phyloP scores from a whole-genome alignment of 352 stramenopile genomes.

The Pythium diclinum region DNA sequence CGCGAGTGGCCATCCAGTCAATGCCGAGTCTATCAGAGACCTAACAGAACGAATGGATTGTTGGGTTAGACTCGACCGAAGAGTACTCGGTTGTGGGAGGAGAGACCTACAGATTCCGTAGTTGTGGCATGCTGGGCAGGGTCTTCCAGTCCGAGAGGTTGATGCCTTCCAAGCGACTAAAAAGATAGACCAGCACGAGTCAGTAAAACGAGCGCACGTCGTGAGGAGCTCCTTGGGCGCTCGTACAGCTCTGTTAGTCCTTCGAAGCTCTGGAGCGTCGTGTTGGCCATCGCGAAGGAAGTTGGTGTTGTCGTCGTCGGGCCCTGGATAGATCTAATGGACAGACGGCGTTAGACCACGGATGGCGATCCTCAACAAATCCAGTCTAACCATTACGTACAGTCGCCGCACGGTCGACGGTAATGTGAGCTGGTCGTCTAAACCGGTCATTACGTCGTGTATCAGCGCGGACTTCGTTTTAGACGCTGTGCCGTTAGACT shows the following conservation, averaged over 20 bases:
- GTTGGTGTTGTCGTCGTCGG: not conserved
- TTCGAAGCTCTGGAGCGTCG: slow-evolving; percentile 2
- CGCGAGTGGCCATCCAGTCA: slow-evolving; percentile 6
- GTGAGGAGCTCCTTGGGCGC: not conserved
- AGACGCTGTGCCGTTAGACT: slow-evolving; percentile 1
- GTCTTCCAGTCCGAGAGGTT: slow-evolving; percentile 15
- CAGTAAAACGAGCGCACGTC: no score
- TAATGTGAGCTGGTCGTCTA: slow-evolving; percentile 12
- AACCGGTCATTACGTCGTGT: not conserved
- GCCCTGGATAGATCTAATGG: slow-evolving; percentile 3
- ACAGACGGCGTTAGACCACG: not conserved
- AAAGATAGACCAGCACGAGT: not conserved
- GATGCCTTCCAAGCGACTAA: slow-evolving; percentile 6
- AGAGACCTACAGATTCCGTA: slow-evolving; percentile 16
- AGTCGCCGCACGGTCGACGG: not conserved
- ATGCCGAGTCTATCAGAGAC: slow-evolving; percentile 2
- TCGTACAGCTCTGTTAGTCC: slow-evolving; percentile 5
- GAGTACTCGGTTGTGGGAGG: no score
- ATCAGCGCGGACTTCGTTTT: not conserved
- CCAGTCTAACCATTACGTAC: slow-evolving; percentile 4
- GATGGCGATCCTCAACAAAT: not conserved
- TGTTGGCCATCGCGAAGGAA: slow-evolving; percentile 2
- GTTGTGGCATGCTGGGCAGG: slow-evolving; percentile 13
- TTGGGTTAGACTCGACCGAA: not conserved
- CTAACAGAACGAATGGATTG: not conserved